Evolutionary conservation across 352 stramenopile genomes (phyloP).

Genomic region (Phytophthora capsici): DNA sequence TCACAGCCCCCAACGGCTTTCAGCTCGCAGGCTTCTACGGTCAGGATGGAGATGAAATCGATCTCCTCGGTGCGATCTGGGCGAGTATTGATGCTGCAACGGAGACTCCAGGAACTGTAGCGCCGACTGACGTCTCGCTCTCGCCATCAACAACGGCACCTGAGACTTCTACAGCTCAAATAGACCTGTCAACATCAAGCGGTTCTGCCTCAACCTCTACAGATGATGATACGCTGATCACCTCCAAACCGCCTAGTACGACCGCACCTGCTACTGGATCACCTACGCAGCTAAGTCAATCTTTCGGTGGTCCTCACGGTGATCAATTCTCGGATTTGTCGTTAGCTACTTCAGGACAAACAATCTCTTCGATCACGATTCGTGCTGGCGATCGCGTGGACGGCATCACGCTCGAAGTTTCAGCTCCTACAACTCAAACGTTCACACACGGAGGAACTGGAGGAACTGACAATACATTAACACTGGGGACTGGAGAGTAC

Average conservation of each 20-base stretch:
- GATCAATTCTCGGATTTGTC: slow-evolving; percentile 26
- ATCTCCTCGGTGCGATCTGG: slow-evolving; percentile 29
- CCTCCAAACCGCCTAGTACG: neutral
- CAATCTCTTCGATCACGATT: slow-evolving; percentile 23
- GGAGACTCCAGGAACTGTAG: slow-evolving; percentile 14
- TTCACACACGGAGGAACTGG: slow-evolving; percentile 30
- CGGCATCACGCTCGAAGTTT: slow-evolving; percentile 20
- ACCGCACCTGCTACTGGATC: neutral
- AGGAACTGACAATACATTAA: slow-evolving; percentile 17
- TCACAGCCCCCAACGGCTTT: slow-evolving; percentile 16
- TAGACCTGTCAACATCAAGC: neutral
- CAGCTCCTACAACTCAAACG: slow-evolving; percentile 13
- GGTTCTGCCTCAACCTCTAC: neutral
- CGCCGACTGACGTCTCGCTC: slow-evolving; percentile 1
- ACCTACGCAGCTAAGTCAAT: slow-evolving; percentile 16
- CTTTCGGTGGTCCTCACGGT: slow-evolving; percentile 26
- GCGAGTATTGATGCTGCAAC: slow-evolving; percentile 9
- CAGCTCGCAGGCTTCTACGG: slow-evolving; percentile 30
- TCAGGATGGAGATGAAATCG: slow-evolving; percentile 32
- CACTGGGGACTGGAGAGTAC: slow-evolving; percentile 13
- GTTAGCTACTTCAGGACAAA: slow-evolving; percentile 20
- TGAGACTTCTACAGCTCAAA: neutral
- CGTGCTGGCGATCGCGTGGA: slow-evolving; percentile 18
- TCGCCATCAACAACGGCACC: neutral
- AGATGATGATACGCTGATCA: neutral